Evolutionary conservation across 108 stramenopile genomes (phyloP), one percentile per base, ranked within the genome.

Genomic region (Mediolabrus comicus): DNA sequence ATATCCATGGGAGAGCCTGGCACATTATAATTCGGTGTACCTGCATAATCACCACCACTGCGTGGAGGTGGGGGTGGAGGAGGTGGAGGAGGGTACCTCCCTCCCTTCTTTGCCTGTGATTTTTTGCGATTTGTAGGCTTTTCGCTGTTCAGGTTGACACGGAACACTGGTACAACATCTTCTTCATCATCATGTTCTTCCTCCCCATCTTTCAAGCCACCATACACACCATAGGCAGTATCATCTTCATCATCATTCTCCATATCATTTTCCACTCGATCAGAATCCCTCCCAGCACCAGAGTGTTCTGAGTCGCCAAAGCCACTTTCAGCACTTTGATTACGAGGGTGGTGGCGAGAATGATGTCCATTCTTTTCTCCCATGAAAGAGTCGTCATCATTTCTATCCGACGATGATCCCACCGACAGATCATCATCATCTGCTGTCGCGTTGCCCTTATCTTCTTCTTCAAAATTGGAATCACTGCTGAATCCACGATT

Each of bases 1-100:
- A 74, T 39, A 51, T 76, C 75, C 75, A 76, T 76, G 31, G 75
- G 75, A 34, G 67, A 63, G 2, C 51, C 49, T 39, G 65, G 65
- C 8, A 66, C 65, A 52, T 49, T 27, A 25, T 56, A 16, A 56
- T 56, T 56, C 55, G 26, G 29, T 28, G 28, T 5, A 56, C 19
- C 29, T 26, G 58, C 68, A 34, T 35, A n/a, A 51, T 60, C 54
- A 31, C 59, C 58, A 24, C 62, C 46, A 4, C 59, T 49, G 2
- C 63, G 72, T 13, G 73, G 73, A 3, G 74, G 66, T 27, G 66
- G 74, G 9, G 74, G 74, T 26, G 70, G 70, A 1, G 70, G 70
- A 28, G 70, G 70, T 25, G 74, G 74, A 1, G 74, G 74, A 1
- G 74, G 74, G 65, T 68, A 75, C 38, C 30, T 62, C 35, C 39